These are phyloP conservation scores for Aspergillaceae sp. DNA, from an alignment of 2,329 filamentous ascomycete genomes.

Conservation along the genomic window DNA sequence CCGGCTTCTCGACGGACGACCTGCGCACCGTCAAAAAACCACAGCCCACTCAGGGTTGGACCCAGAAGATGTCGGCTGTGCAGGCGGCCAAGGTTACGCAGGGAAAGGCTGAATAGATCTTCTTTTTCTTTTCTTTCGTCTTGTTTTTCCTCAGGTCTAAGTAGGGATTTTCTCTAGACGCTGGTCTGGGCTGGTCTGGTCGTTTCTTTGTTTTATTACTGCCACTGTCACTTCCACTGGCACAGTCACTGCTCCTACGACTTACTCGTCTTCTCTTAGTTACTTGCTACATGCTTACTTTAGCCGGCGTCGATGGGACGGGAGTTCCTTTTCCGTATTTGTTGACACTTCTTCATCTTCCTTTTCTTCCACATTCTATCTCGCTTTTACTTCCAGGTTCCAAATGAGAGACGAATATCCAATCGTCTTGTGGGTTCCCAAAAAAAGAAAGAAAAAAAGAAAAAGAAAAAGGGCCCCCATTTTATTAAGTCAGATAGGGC, in stretches of 20 bases:
- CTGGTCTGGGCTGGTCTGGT: neutral
- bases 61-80: conserved; percentile 93
- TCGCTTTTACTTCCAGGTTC: too few species aligned
- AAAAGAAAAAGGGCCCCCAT: too few species aligned
- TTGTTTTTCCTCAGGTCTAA: neutral
- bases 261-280: too few species aligned
- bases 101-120: conserved; percentile 31
- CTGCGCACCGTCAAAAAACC: conserved; percentile 89
- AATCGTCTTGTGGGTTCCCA: too few species aligned
- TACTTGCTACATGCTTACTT: too few species aligned
- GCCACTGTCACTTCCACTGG: too few species aligned
- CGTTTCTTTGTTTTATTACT: neutral
- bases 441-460: too few species aligned
- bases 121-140: neutral
- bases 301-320: neutral
- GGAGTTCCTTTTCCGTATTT: neutral
- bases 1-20: conserved; percentile 90
- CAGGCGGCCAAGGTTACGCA: conserved; percentile 74
- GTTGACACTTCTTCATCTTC: neutral
- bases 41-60: conserved; percentile 80
- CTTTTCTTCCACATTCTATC: too few species aligned
- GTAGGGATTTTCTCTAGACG: too few species aligned
- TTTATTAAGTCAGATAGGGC: too few species aligned
- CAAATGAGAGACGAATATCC: too few species aligned
- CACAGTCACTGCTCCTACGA: too few species aligned